Evolutionary conservation across 495 filamentous ascomycete species (phyloP), one percentile per base, ranked within the genome.

Genomic region (Evansstolkia leycettana): DNA sequence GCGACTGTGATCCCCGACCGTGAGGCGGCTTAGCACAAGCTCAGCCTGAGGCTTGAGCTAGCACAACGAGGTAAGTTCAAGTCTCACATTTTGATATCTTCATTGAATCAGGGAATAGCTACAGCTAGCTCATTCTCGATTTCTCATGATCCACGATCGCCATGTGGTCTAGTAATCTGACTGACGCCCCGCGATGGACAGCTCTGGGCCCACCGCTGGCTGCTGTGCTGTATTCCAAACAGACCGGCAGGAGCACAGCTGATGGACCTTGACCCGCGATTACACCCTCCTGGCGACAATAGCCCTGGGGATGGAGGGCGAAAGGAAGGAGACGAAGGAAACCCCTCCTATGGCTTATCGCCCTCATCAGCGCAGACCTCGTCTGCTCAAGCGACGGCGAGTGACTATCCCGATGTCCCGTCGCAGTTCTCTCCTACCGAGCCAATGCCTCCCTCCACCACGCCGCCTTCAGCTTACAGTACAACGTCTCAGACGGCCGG

Each of bases 231-330:
- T n/a, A n/a, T n/a, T n/a, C n/a, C n/a, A n/a, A 37, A 40, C 36
- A 31, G 20, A 23, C 20, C 20, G 5, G 20, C n/a, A n/a, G n/a
- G n/a, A n/a, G n/a, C 4, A 9, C 9, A 23, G 20, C 20, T 9
- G 20, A 60, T 60, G 51, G 53, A 53, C 36, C 43, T 55, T 40
- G 56, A 60, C 42, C 56, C 53, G 17, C 56, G 52, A 25, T 38
- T 60, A 38, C 48, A 42, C 32, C 19, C 42, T 20, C 31, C 37
- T 19, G 36, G 37, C 23, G 44, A 48, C 33, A 29, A 20, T 12
- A 33, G 38, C 33, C 28, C 36, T 13, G 34, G 19, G 17, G 42
- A 46, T 32, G 45, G 46, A 30, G 33, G 32, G 32, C 37, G 17
- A 32, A 42, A 38, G 29, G 27, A 14, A 16, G 10, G 5, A 14